These are phyloP conservation scores for Aspergillus aculeatinus DNA, from an alignment of 2,329 filamentous ascomycete species.

Conservation along the genomic window DNA sequence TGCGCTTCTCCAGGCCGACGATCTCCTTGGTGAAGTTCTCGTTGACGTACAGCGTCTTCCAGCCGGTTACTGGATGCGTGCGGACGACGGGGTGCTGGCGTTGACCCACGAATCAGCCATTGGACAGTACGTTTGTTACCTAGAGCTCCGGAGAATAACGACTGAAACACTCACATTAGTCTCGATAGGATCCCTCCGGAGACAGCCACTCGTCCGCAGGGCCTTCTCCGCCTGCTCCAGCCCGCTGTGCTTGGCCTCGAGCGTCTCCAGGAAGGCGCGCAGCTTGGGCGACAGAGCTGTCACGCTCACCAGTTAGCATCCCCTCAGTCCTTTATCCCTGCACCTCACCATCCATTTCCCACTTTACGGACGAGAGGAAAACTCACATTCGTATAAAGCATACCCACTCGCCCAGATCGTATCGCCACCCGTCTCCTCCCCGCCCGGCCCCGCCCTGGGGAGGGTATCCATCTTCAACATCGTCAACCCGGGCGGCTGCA, in stretches of 20 bases:
- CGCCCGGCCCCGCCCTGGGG: slow-evolving; percentile 9
- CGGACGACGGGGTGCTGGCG: slow-evolving; percentile 31
- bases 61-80: slow-evolving; percentile 34
- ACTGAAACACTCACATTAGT: slow-evolving; percentile 8
- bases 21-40: slow-evolving; percentile 29
- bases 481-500: slow-evolving; percentile 31
- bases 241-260: slow-evolving; percentile 30
- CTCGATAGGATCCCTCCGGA: slow-evolving; percentile 32
- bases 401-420: slow-evolving; percentile 30
- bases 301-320: too few relatives aligned
- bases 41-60: slow-evolving; percentile 38
- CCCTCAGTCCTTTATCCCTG: too few relatives aligned
- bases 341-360: too few relatives aligned
- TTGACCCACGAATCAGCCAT: too few relatives aligned
- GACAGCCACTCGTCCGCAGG: slow-evolving; percentile 18
- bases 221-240: slow-evolving; percentile 27
- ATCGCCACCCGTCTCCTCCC: slow-evolving; percentile 30
- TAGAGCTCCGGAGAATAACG: too few relatives aligned
- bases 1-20: slow-evolving; percentile 9
- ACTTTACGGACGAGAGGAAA: too few relatives aligned
- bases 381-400: slow-evolving; percentile 26
- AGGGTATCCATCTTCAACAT: slow-evolving; percentile 21
- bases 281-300: slow-evolving; percentile 18
- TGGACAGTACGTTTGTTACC: too few relatives aligned
- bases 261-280: slow-evolving; percentile 28